Conservation (phyloP, 108 stramenopile species). For the Pseudonitzschia multistriata region DNA sequence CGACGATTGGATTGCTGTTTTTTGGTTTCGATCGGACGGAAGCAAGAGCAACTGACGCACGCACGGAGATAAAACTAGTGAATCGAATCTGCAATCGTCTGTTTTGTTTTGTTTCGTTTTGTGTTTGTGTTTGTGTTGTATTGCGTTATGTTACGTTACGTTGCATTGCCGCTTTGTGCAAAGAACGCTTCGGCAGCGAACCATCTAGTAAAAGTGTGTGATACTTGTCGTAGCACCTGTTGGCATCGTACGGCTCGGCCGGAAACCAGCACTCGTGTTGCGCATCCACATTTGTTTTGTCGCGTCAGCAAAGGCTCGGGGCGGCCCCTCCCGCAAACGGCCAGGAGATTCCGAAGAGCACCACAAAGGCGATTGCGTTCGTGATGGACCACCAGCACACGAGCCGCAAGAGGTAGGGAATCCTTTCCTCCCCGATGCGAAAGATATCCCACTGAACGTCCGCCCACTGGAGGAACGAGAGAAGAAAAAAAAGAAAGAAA, state of each 20-base stretch:
- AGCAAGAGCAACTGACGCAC: neutral
- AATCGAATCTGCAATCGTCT: neutral
- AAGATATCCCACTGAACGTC: conserved; percentile 2
- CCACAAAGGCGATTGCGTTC: neutral
- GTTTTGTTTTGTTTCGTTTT: too few species aligned
- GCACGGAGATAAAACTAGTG: neutral
- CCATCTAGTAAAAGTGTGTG: too few species aligned
- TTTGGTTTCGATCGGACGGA: neutral
- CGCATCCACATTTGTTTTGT: too few species aligned
- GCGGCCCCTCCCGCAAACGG: neutral
- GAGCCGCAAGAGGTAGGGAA: conserved; percentile 7
- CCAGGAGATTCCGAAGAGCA: conserved; percentile 1
- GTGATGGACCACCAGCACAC: conserved; percentile 1
- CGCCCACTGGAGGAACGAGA: neutral
- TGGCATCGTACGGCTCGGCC: too few species aligned
- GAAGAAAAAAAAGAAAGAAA: neutral
- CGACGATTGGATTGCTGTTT: neutral
- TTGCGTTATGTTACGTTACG: too few species aligned
- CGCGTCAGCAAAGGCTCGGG: neutral
- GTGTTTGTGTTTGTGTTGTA: too few species aligned
- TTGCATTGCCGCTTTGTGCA: too few species aligned
- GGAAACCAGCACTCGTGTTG: too few species aligned
- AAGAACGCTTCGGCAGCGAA: too few species aligned
- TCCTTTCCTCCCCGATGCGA: neutral
- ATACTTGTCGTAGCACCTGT: too few species aligned